Conservation (phyloP, 495 filamentous ascomycete species). For the Neurospora hispaniola region DNA sequence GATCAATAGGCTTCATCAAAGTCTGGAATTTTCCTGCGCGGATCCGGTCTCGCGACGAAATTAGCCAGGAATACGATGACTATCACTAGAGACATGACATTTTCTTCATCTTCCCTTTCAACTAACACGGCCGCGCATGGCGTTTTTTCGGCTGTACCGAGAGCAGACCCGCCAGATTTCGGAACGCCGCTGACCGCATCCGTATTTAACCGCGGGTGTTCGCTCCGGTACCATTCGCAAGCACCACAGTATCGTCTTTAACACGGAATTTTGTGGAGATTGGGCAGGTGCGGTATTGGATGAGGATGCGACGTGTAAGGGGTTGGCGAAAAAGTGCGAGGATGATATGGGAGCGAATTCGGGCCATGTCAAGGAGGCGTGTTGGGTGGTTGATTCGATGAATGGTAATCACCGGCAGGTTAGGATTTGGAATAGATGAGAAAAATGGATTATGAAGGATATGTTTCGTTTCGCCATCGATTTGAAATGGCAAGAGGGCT, state of each 20-base stretch:
- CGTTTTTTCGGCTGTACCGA: too few relatives aligned
- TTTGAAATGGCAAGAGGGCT: neutral
- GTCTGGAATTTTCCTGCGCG: too few relatives aligned
- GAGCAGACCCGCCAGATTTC: too few relatives aligned
- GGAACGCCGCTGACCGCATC: too few relatives aligned
- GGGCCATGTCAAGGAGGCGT: constrained; percentile 44
- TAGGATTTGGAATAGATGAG: neutral
- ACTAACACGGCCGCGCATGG: too few relatives aligned
- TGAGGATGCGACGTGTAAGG: constrained; percentile 26
- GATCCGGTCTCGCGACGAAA: too few relatives aligned
- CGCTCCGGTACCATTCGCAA: too few relatives aligned
- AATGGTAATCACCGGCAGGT: constrained; percentile 43
- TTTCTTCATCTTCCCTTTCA: too few relatives aligned
- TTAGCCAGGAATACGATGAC: too few relatives aligned
- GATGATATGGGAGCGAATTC: constrained; percentile 53
- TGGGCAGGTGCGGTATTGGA: constrained; percentile 66
- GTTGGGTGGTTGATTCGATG: constrained; percentile 63
- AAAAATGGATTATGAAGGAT: neutral
- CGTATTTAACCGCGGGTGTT: too few relatives aligned
- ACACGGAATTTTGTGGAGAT: constrained; percentile 81
- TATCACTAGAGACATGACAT: too few relatives aligned
- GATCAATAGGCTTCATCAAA: too few relatives aligned
- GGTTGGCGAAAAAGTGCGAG: constrained; percentile 43
- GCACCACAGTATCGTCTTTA: constrained; percentile 53
- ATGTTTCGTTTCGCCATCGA: neutral